phyloP scores from a whole-genome alignment of 768 basidiomycete genomes.

The Calocera cornea region DNA sequence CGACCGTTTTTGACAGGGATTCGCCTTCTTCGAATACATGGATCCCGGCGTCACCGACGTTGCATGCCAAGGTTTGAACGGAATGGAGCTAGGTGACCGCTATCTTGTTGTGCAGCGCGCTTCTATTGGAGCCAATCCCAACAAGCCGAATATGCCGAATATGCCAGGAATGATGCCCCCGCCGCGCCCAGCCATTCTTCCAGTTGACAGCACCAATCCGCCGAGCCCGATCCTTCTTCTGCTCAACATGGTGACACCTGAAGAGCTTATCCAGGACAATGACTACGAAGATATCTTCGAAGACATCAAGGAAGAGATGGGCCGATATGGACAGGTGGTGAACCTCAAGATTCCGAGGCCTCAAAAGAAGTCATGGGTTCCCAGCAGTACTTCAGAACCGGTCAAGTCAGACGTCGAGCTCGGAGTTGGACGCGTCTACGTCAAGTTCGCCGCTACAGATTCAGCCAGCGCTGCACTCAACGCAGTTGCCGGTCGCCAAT shows the following conservation, averaged over 20 bases:
- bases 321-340: constrained; percentile 63
- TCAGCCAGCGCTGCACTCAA: constrained; percentile 63
- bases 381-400: constrained; percentile 41
- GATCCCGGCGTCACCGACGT: constrained; percentile 81
- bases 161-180: constrained; percentile 27
- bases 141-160: constrained; percentile 50
- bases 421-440: constrained; percentile 92
- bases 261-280: constrained; percentile 77
- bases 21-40: constrained; percentile 98
- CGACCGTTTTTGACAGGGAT: constrained; percentile 55
- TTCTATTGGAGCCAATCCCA: constrained; percentile 57
- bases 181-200: constrained; percentile 78
- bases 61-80: constrained; percentile 89
- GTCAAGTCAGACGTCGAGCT: constrained; percentile 70
- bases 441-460: constrained; percentile 57
- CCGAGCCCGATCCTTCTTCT: constrained; percentile 76
- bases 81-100: constrained; percentile 95
- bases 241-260: constrained; percentile 95
- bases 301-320: constrained; percentile 85
- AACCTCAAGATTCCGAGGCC: constrained; percentile 84
- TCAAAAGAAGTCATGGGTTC: constrained; percentile 66
- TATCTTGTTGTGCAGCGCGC: constrained; percentile 94
- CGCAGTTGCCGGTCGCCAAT: constrained; percentile 77
- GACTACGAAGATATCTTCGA: constrained; percentile 92
- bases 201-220: constrained; percentile 44